Evolutionary conservation across 2,329 filamentous ascomycete genomes (phyloP), one percentile per base, ranked within the genome.

Genomic region (Teratosphaeria zuluensis): DNA sequence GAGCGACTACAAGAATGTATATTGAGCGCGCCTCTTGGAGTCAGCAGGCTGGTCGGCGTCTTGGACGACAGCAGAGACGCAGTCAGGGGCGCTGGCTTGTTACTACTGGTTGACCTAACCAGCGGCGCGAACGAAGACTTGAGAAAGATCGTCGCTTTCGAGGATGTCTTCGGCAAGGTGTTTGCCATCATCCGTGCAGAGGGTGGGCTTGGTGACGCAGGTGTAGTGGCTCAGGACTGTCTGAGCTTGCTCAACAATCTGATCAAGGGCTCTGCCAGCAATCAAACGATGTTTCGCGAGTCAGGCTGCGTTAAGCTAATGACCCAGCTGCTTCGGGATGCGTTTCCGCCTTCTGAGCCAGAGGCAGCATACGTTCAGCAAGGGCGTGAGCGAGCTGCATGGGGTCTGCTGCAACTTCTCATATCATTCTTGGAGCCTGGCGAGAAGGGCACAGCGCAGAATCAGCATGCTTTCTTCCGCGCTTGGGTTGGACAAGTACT

Each of bases 1-100:
- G 92, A 96, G 71, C 83, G 94, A 68, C 94, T 94, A 1, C 92
- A 97, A 73, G 92, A 97, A 78, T 96, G 91, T 73, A 87, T 99
- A 53, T 87, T 96, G 60, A 89, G 86, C 4, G 92, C 94, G 2
- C 92, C 91, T 1, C 77, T 96, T 31, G 94, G 92, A 30, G 91
- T 96, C 55, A 89, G 91, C 33, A 85, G 91, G 58, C 80, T 99
- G 14, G 92, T 96, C 42, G 85, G 85, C 58, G 84, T 88, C 5
- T 80, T 99, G 51, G 90, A 95, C 67, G 94, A 99, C 70, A 81
- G 80, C 54, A 83, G 91, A 65, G 94, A 99, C 66, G 90, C 90
- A 16, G 81, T 97, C 54, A 85, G 92, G 62, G 95, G 95, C 74
- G 84, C 95, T 75, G 90, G 86, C 4, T 81, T 99, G 31, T 81